A percentile compares a stretch with the other conserved stretches of the same genome.
Evolutionary conservation across 108 stramenopile species (phyloP).

Genomic region (Seminavis robusta): DNA sequence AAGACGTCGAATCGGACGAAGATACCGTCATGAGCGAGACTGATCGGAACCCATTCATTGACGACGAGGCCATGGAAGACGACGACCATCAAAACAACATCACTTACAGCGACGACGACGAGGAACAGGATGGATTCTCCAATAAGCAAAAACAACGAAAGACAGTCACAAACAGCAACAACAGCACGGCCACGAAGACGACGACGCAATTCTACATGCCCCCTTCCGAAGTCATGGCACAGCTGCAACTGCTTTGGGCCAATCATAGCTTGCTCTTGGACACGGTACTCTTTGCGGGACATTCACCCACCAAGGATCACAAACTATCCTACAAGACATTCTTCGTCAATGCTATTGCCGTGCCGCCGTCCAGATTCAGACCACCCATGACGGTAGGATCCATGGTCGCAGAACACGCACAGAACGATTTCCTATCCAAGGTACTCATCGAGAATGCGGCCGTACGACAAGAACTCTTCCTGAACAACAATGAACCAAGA

Average conservation of each 20-base stretch:
- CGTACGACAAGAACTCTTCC: conserved; percentile 54
- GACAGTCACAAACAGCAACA: conserved; percentile 26
- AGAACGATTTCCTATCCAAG: conserved; percentile 85
- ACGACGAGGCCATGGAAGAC: too few species aligned
- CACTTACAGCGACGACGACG: conserved; percentile 15
- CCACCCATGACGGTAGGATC: conserved; percentile 91
- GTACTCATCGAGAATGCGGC: conserved; percentile 74
- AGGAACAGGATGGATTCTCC: conserved; percentile 46
- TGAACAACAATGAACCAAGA: conserved; percentile 41
- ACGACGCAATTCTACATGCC: conserved; percentile 66
- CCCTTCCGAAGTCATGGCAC: conserved; percentile 90
- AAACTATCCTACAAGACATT: conserved; percentile 73
- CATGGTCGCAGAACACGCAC: conserved; percentile 93
- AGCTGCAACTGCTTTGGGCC: conserved; percentile 87
- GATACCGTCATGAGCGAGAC: conserved; percentile 14
- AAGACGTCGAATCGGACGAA: conserved; percentile 25
- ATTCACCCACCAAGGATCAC: conserved; percentile 6
- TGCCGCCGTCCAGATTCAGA: conserved; percentile 95
- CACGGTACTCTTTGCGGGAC: too few species aligned
- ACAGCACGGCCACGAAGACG: conserved; percentile 16
- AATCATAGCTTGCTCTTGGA: conserved; percentile 55
- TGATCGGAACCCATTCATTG: too few species aligned
- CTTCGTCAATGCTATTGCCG: conserved; percentile 86
- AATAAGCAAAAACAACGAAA: conserved; percentile 37
- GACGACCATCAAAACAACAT: too few species aligned